Evolutionary conservation across 2,329 filamentous ascomycete genomes (phyloP), one percentile per base, ranked within the genome.

Genomic region (Claviceps digitariae): DNA sequence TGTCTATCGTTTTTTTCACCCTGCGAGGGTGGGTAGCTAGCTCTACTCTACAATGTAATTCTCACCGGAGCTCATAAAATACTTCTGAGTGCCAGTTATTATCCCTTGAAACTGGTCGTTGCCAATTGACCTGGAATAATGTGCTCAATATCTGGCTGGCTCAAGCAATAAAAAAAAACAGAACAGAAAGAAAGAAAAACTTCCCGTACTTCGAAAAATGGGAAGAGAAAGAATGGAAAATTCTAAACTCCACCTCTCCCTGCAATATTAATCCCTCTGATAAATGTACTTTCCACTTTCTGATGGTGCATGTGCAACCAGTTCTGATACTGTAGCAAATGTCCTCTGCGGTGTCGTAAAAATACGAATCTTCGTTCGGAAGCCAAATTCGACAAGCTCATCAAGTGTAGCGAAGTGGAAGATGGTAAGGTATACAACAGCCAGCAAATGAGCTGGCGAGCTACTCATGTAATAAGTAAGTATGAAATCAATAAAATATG

Each of bases 401-500:
- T 56, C 49, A 54, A 52, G 53, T 48, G 52, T 54, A 61, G 54
- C 56, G 55, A 58, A 56, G 57, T 57, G 41, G 36, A 54, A 58
- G 59, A 59, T 55, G 47, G 47, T 55, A 59, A 56, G 41, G 57
- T 52, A 57, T 59, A 59, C 56, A 57, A 48, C 50, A 53, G 51
- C 57, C 51, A 55, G 50, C 52, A 48, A 45, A 52, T 51, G 48
- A 53, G 53, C 54, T 59, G 54, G 52, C 52, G 52, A 50, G 57
- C 55, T 61, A 63, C 54, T 57, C 58, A 64, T 66, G 62, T 57
- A 65, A 57, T 60, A 55, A 55, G 55, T 67, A 68, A 65, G 52
- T 57, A 63, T 67, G 57, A 63, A 58, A 61, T 57, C 62, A 61
- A 64, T 62, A 63, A 63, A 48, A 54, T 56, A 66, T 67, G 61